Evolutionary conservation across 352 stramenopile genomes (phyloP).

Genomic region (Lagenidium giganteum): DNA sequence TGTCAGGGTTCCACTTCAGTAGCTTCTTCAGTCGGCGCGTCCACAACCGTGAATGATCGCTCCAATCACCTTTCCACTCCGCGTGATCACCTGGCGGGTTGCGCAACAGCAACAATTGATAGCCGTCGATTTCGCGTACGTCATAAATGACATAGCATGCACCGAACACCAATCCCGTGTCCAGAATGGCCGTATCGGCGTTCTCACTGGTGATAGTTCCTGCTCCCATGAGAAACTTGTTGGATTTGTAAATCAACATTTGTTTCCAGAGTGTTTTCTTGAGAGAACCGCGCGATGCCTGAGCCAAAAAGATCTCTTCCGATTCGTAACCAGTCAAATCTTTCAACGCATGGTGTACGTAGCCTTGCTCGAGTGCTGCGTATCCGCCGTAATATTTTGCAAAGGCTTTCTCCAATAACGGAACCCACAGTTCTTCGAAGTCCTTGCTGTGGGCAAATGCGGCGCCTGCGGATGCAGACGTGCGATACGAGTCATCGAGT

Average conservation of each 20-base stretch:
- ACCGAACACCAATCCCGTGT: constrained; percentile 85
- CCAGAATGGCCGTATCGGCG: constrained; percentile 71
- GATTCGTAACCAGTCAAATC: constrained; percentile 76
- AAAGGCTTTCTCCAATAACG: constrained; percentile 84
- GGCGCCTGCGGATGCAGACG: constrained; percentile 48
- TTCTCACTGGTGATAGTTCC: constrained; percentile 72
- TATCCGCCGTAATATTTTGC: constrained; percentile 87
- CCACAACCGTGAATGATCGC: constrained; percentile 82
- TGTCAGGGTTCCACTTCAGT: constrained; percentile 41
- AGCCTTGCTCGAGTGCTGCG: constrained; percentile 65
- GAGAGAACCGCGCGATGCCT: constrained; percentile 60
- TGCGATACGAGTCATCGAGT: constrained; percentile 31
- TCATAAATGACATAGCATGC: constrained; percentile 87
- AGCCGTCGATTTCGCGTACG: constrained; percentile 67
- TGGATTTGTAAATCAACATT: constrained; percentile 65
- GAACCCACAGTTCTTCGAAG: constrained; percentile 86
- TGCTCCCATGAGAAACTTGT: constrained; percentile 85
- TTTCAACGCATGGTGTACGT: constrained; percentile 82
- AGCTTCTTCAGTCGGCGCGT: constrained; percentile 76
- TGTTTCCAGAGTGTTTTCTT: constrained; percentile 87
- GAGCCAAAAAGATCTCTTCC: constrained; percentile 81
- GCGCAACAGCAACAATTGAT: constrained; percentile 77
- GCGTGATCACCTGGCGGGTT: constrained; percentile 87
- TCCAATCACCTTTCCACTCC: constrained; percentile 90
- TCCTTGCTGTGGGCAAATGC: constrained; percentile 76